phyloP scores from a whole-genome alignment of 495 filamentous ascomycete genomes.

The Trichoderma orchidacearum region DNA sequence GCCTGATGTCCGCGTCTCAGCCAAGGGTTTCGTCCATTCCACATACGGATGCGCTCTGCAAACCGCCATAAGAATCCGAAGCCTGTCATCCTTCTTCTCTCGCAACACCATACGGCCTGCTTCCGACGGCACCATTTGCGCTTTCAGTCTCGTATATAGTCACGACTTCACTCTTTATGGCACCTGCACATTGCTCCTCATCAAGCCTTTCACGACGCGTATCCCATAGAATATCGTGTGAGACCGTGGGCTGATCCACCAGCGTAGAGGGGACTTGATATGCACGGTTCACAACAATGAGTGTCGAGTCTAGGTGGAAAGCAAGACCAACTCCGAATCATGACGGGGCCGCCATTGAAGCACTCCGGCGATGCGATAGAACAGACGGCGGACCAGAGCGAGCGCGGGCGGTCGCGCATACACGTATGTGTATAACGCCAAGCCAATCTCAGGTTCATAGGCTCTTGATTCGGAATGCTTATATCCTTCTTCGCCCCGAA shows the following conservation, averaged over 20 bases:
- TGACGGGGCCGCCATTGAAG: too few species aligned
- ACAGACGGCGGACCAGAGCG: too few species aligned
- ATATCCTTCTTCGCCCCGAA: too few species aligned
- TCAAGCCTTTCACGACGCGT: conserved; percentile 21
- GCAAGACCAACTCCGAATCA: conserved; percentile 20
- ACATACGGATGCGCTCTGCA: conserved; percentile 1
- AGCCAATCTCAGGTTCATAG: too few species aligned
- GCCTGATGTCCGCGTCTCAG: background rate
- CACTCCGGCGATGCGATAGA: too few species aligned
- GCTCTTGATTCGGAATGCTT: too few species aligned
- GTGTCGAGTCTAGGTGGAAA: conserved; percentile 3
- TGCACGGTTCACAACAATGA: conserved; percentile 32
- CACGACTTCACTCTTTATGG: conserved; percentile 35
- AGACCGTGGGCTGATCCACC: conserved; percentile 40
- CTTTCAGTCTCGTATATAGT: too few species aligned
- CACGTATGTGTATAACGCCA: too few species aligned
- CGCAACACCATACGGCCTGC: conserved; percentile 23
- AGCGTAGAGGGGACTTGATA: conserved; percentile 38
- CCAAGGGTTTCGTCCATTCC: background rate
- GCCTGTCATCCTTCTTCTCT: background rate
- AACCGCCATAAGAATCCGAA: background rate
- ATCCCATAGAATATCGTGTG: conserved; percentile 23
- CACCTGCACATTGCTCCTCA: conserved; percentile 29
- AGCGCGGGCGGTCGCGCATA: too few species aligned
- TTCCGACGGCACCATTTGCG: conserved; percentile 39